Conservation (phyloP, 495 filamentous ascomycete species). For the Trichoderma orchidacearum region DNA sequence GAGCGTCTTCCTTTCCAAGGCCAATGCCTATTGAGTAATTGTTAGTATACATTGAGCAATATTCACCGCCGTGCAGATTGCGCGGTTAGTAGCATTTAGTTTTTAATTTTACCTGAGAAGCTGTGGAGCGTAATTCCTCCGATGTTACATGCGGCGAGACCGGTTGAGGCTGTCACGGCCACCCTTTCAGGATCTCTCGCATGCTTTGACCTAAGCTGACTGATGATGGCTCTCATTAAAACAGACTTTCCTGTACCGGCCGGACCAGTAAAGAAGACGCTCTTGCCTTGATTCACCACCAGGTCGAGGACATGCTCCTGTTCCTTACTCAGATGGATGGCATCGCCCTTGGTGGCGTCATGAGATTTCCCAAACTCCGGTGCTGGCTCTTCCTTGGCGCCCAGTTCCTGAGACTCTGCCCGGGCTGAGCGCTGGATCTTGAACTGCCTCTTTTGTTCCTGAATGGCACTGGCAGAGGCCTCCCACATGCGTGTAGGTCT, state of each 20-base stretch:
- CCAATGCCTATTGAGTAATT: conserved; percentile 49
- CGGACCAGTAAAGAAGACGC: conserved; percentile 96
- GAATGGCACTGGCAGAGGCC: conserved; percentile 64
- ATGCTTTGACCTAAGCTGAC: conserved; percentile 62
- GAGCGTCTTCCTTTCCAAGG: conserved; percentile 75
- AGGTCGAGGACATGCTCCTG: conserved; percentile 71
- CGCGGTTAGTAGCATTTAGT: background rate
- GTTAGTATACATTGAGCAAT: too few species aligned
- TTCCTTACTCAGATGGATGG: conserved; percentile 69
- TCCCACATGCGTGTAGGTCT: conserved; percentile 45
- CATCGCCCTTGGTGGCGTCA: conserved; percentile 28
- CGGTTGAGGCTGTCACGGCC: conserved; percentile 90
- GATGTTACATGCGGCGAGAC: conserved; percentile 91
- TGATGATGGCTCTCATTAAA: conserved; percentile 80
- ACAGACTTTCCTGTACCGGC: conserved; percentile 97
- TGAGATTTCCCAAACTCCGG: background rate
- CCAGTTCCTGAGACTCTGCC: background rate
- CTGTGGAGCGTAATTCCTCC: conserved; percentile 92
- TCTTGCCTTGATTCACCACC: conserved; percentile 61
- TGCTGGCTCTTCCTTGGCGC: background rate
- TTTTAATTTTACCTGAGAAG: conserved; percentile 62
- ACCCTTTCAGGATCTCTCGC: conserved; percentile 61
- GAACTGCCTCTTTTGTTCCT: conserved; percentile 67
- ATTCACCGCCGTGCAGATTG: too few species aligned
- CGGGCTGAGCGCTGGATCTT: conserved; percentile 33